Percentiles rank a stretch among this genome's conserved stretches.
Conservation (phyloP, 179 eudicot species). For the Heliamphora pulchella region DNA sequence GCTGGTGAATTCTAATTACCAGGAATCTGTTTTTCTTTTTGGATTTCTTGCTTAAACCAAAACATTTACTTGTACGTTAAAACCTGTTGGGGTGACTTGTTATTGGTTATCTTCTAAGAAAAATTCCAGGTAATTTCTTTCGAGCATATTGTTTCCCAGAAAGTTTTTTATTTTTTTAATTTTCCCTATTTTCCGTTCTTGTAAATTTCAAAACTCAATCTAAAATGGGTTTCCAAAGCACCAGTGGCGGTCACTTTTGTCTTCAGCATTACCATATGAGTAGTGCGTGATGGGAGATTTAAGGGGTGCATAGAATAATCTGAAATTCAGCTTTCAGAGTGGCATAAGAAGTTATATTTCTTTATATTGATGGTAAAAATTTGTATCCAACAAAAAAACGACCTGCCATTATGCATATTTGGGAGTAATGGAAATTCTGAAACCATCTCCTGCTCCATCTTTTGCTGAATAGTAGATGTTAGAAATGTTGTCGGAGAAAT, state of each 20-base stretch:
- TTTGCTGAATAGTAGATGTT: neutral
- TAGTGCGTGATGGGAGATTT: neutral
- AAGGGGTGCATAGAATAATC: neutral
- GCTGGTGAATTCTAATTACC: neutral
- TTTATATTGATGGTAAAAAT: neutral
- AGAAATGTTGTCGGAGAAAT: neutral
- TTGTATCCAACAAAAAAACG: no score
- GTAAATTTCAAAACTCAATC: neutral
- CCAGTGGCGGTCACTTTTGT: neutral
- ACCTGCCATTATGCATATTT: neutral
- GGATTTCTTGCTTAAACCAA: neutral
- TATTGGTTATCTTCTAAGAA: neutral
- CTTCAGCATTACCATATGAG: neutral
- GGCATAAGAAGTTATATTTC: neutral
- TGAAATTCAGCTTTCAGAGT: neutral
- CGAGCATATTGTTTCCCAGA: neutral
- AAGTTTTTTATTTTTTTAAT: neutral
- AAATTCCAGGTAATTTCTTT: neutral
- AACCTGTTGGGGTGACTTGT: neutral
- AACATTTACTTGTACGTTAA: neutral
- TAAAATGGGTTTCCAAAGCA: neutral
- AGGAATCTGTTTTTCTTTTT: neutral
- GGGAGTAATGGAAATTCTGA: neutral
- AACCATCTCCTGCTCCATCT: neutral
- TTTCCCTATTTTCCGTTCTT: neutral